phyloP scores from a whole-genome alignment of 192 early-diverging fungal genomes.

The Backusella parvicylindrica region DNA sequence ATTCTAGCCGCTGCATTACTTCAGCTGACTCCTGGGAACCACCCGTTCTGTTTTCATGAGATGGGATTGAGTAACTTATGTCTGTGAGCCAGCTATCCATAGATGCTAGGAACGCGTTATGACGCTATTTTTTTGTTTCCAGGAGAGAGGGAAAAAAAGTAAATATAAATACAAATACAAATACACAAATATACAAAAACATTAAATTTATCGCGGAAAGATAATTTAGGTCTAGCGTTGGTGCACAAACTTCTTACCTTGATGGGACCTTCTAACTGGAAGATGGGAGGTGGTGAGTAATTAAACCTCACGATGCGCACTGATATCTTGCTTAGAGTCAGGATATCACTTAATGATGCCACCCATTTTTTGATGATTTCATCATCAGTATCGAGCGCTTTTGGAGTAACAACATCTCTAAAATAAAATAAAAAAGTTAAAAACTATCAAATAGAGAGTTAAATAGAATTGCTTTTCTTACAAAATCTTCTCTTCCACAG shows the following conservation, averaged over 20 bases:
- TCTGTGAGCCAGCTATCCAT: background rate
- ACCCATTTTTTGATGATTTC: background rate
- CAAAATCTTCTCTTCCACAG: constrained; percentile 40
- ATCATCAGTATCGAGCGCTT: background rate
- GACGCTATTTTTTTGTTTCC: background rate
- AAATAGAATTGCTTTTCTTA: background rate
- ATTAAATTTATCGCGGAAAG: background rate
- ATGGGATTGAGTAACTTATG: background rate
- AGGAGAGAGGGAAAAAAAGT: background rate
- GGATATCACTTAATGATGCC: background rate
- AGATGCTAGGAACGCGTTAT: background rate
- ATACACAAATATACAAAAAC: background rate
- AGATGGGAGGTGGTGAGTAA: background rate
- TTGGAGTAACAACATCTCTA: background rate
- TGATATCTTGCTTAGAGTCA: background rate
- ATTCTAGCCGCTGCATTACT: background rate
- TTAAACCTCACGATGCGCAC: background rate
- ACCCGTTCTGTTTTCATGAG: background rate
- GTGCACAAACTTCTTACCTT: background rate
- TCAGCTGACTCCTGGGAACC: background rate
- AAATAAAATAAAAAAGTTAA: background rate
- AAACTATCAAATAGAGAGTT: too few species aligned
- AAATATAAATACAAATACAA: background rate
- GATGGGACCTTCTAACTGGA: background rate
- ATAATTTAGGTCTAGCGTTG: background rate